Base-by-base conservation (phyloP, 352 stramenopile species). In the Pythium vanterpoolii region DNA sequence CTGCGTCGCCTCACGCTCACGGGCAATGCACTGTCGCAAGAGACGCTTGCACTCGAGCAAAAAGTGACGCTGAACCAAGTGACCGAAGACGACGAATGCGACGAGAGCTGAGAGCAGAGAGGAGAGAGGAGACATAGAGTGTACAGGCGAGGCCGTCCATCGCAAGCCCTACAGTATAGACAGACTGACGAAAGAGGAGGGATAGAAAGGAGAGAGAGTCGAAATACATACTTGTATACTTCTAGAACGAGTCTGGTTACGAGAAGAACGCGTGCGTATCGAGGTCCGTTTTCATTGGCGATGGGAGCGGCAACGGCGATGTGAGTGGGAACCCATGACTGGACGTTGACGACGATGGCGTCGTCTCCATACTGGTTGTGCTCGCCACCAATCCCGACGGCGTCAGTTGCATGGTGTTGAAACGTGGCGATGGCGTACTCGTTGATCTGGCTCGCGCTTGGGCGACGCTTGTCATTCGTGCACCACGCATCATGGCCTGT, bases 191-290 rank as follows among this genome's bases (percentile, higher is more conserved):
- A 42, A 21, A 51, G 40, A 48, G 36, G 21, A 21, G 26, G 23
- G 31, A 13, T 1, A 23, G 43, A n/a, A 18, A 16, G 18, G 5
- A 24, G 24, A 39, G n/a, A 11, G 26, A 38, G 10, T 26, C 50
- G 24, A 62, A 47, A 69, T 64, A 56, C 45, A 64, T 60, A 56
- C 26, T 63, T 40, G 47, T 45, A 64, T 57, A 62, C 51, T 62
- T 61, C 45, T 43, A 60, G 24, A 34, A 63, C 34, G 9, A 42
- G 34, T n/a, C 3, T n/a, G n/a, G n/a, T 56, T 73, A 93, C 43
- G 84, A 89, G 59, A 94, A 94, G 66, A 94, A 94, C 8, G 84
- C 77, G 50, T 91, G 82, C 26, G 84, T 94, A 63, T 92, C 84
- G 57, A 94, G 70, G 40, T 94, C 82, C 18, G 74, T 92, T 56